Percentiles rank a stretch among this genome's conserved stretches.
phyloP scores from a whole-genome alignment of 1,139 yeast species.

The Spencermartinsiella ligniputridi region DNA sequence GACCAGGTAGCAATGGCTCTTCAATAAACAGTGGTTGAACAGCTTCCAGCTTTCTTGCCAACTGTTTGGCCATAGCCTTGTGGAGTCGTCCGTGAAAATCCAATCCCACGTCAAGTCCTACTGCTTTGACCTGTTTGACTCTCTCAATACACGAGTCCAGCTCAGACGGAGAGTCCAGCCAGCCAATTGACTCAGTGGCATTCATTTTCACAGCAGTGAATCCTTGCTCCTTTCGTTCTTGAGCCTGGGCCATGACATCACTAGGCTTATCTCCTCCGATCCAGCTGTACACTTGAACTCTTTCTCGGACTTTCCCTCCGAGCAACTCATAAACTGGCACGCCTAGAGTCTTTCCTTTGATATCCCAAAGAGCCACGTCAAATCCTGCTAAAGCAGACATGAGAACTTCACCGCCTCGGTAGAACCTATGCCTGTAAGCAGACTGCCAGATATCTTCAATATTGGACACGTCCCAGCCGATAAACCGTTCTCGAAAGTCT shows the following conservation, averaged over 20 bases:
- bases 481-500: constrained; percentile 29
- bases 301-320: constrained; percentile 32
- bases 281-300: constrained; percentile 32
- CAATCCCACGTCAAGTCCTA: constrained; percentile 30
- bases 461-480: constrained; percentile 31
- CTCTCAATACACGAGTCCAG: constrained; percentile 29
- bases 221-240: constrained; percentile 30
- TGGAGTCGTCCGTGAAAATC: constrained; percentile 33
- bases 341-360: constrained; percentile 32
- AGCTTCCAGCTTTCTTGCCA: constrained; percentile 28
- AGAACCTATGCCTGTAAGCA: constrained; percentile 31
- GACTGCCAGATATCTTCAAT: constrained; percentile 32
- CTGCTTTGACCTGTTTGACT: constrained; percentile 23
- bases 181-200: constrained; percentile 28
- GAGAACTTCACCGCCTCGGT: constrained; percentile 32
- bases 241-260: constrained; percentile 27
- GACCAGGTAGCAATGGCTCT: constrained; percentile 32
- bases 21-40: constrained; percentile 31
- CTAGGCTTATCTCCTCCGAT: constrained; percentile 33
- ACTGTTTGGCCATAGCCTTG: constrained; percentile 32
- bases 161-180: constrained; percentile 29
- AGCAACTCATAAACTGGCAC: constrained; percentile 31
- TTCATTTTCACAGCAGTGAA: constrained; percentile 35
- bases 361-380: constrained; percentile 34
- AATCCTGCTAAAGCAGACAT: constrained; percentile 33